Percentiles rank a stretch among this genome's conserved stretches.
Evolutionary conservation across 345 rosid species (phyloP).

Genomic region (Fremontodendron californicum): DNA sequence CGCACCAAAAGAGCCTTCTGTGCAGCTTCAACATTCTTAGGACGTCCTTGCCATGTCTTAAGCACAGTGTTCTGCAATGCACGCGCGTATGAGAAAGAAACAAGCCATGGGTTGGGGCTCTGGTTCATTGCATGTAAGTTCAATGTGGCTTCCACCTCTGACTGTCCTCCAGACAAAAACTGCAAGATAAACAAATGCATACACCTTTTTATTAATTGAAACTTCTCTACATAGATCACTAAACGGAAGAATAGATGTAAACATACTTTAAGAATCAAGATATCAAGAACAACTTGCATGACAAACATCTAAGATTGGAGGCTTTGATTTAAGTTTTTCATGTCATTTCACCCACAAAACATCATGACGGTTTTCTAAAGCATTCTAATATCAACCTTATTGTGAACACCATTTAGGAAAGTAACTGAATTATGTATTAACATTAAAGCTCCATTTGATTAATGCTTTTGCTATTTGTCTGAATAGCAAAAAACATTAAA

Average conservation of each 20-base stretch:
- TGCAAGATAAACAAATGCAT: slow-evolving; percentile 16
- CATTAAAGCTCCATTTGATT: neutral
- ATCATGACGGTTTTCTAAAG: neutral
- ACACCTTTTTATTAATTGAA: neutral
- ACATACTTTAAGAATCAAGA: neutral
- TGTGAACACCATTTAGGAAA: neutral
- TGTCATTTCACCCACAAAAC: neutral
- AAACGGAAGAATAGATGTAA: neutral
- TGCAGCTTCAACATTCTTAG: slow-evolving; percentile 71
- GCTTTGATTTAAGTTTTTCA: neutral
- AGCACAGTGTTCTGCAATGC: slow-evolving; percentile 91
- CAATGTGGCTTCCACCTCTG: slow-evolving; percentile 88
- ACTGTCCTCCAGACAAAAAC: slow-evolving; percentile 98
- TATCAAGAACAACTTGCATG: neutral
- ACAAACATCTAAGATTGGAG: neutral
- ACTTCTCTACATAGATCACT: neutral
- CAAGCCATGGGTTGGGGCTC: slow-evolving; percentile 95
- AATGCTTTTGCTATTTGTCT: no score
- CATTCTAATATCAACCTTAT: neutral
- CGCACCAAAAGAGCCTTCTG: slow-evolving; percentile 85
- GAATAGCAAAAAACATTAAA: no score
- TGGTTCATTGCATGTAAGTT: slow-evolving; percentile 96
- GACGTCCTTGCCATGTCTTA: slow-evolving; percentile 89
- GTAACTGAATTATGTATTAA: neutral
- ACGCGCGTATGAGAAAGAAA: slow-evolving; percentile 94